A percentile compares a stretch with the other conserved stretches of the same genome.
These are phyloP conservation scores for Lepiota brunneoincarnata DNA, from an alignment of 768 basidiomycete genomes.

Conservation along the genomic window DNA sequence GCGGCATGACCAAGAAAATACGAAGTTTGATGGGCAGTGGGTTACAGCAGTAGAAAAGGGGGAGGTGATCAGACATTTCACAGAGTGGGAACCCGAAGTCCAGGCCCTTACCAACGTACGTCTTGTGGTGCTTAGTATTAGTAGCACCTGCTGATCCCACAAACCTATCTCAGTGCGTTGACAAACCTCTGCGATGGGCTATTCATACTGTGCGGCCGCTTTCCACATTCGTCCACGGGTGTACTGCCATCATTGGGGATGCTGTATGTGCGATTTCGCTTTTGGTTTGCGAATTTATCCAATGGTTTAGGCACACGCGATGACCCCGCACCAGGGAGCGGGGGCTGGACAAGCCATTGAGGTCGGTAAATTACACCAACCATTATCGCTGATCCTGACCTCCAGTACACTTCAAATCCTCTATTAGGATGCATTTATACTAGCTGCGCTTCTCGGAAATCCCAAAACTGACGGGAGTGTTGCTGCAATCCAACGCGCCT, in stretches of 20 bases:
- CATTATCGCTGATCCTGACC: no score
- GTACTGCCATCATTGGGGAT: slow-evolving; percentile 47
- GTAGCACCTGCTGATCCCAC: slow-evolving; percentile 1
- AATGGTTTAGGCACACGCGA: slow-evolving; percentile 26
- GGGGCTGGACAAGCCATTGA: slow-evolving; percentile 31
- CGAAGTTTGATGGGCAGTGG: slow-evolving; percentile 50
- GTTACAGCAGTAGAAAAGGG: slow-evolving; percentile 40
- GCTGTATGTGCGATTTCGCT: slow-evolving; percentile 33
- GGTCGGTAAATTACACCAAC: slow-evolving; percentile 13
- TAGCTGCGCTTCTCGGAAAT: slow-evolving; percentile 45
- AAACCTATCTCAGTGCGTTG: slow-evolving; percentile 44
- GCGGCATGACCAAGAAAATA: slow-evolving; percentile 49
- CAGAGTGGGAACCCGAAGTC: slow-evolving; percentile 58
- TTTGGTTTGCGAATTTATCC: no score
- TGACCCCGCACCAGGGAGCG: slow-evolving; percentile 29
- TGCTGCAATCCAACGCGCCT: slow-evolving; percentile 29
- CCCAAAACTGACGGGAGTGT: slow-evolving; percentile 34
- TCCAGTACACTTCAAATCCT: no score
- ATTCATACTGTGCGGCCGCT: slow-evolving; percentile 57
- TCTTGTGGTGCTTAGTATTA: no score
- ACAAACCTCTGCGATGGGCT: slow-evolving; percentile 57
- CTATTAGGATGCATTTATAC: slow-evolving; percentile 53
- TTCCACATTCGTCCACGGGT: slow-evolving; percentile 44
- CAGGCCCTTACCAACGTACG: no score
- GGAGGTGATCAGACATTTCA: slow-evolving; percentile 44